Conservation (phyloP, 768 basidiomycete species). For the Boletellus ananiceps region DNA sequence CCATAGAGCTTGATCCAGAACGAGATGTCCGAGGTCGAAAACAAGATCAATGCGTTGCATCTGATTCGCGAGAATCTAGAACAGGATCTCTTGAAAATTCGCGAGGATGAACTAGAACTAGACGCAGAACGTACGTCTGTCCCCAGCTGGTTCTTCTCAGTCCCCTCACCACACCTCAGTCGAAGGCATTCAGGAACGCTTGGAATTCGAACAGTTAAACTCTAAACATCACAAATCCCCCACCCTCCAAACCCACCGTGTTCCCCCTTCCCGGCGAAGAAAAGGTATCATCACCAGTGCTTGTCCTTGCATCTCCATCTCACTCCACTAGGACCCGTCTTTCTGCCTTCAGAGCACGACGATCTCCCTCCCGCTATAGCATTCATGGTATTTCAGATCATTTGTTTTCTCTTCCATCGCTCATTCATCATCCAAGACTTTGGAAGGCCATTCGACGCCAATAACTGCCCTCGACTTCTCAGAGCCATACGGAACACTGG, state of each 20-base stretch:
- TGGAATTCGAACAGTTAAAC: conserved; percentile 61
- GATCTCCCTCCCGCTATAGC: conserved; percentile 91
- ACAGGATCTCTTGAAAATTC: conserved; percentile 75
- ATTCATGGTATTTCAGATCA: conserved; percentile 71
- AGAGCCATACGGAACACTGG: conserved; percentile 93
- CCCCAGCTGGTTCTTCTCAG: background rate
- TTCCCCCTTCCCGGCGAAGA: conserved; percentile 31
- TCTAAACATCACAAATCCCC: conserved; percentile 24
- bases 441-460: conserved; percentile 74
- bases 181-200: conserved; percentile 82
- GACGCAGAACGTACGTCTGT: conserved; percentile 81
- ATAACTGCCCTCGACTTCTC: conserved; percentile 91
- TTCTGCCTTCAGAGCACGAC: conserved; percentile 95
- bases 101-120: conserved; percentile 95
- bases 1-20: conserved; percentile 74
- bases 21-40: conserved; percentile 85
- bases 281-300: conserved; percentile 19
- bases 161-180: conserved; percentile 43
- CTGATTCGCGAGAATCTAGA: conserved; percentile 76
- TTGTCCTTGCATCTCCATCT: background rate
- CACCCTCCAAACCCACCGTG: conserved; percentile 8
- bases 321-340: conserved; percentile 68
- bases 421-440: conserved; percentile 50
- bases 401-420: background rate
- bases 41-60: conserved; percentile 85